phyloP scores from a whole-genome alignment of 2,329 filamentous ascomycete genomes.

The Alternaria triticimaculans region DNA sequence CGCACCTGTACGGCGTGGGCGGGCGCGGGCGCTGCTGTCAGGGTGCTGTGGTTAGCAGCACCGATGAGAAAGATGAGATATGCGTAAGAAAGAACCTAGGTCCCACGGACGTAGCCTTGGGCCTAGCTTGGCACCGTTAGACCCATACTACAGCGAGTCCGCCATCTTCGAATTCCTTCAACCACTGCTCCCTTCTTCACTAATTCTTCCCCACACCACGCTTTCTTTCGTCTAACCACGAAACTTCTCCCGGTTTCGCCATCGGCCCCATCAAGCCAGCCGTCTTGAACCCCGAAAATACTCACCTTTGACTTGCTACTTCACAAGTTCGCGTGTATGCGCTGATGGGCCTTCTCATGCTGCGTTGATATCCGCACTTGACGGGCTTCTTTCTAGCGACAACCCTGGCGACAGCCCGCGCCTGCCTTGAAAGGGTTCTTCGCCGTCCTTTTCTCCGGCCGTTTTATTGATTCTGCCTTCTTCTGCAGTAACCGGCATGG shows the following conservation, averaged over 20 bases:
- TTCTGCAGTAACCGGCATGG: conserved; percentile 37
- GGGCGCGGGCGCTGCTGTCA: conserved; percentile 13
- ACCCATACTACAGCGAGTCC: conserved; percentile 25
- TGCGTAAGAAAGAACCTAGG: conserved; percentile 32
- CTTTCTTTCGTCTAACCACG: conserved; percentile 16
- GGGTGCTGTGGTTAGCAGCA: conserved; percentile 15
- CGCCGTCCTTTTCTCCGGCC: conserved; percentile 27
- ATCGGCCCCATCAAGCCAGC: conserved; percentile 26
- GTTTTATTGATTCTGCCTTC: conserved; percentile 24
- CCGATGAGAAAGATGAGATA: conserved; percentile 29
- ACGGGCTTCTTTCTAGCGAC: conserved; percentile 36
- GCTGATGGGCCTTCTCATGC: conserved; percentile 44
- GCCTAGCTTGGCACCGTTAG: conserved; percentile 27
- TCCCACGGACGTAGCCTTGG: conserved; percentile 28
- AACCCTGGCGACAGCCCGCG: conserved; percentile 35
- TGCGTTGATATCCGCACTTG: conserved; percentile 45
- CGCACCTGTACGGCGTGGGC: conserved; percentile 16
- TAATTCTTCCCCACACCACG: conserved; percentile 20
- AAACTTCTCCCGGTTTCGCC: conserved; percentile 16
- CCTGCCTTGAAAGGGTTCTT: conserved; percentile 25
- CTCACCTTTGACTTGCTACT: conserved; percentile 22
- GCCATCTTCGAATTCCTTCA: conserved; percentile 33
- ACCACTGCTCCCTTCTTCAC: conserved; percentile 31
- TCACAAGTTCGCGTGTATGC: conserved; percentile 40
- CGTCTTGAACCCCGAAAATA: conserved; percentile 12